Conservation (phyloP, 2,329 filamentous ascomycete genomes). For the Nigrospora sphaerica region DNA sequence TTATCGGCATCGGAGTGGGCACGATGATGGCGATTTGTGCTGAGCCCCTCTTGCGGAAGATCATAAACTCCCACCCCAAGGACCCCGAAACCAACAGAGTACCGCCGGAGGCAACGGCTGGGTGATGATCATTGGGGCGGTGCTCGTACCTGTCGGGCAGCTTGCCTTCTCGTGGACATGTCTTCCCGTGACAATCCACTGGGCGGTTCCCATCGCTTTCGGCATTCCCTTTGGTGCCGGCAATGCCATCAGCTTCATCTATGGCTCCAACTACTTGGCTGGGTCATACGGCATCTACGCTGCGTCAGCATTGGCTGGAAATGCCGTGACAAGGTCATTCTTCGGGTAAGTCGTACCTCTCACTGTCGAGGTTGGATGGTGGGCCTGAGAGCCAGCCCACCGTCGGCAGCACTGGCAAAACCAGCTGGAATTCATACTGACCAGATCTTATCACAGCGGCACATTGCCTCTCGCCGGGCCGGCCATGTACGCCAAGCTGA, state of each 20-base stretch:
- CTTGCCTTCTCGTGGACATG: conserved; percentile 87
- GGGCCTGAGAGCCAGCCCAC: no score
- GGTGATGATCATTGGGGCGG: conserved; percentile 69
- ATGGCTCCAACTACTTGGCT: conserved; percentile 73
- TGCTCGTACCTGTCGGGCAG: conserved; percentile 71
- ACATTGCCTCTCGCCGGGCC: conserved; percentile 69
- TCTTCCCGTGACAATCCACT: conserved; percentile 68
- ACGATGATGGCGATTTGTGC: conserved; percentile 52
- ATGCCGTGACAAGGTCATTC: conserved; percentile 64
- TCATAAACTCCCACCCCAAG: conserved; percentile 70
- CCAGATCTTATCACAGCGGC: conserved; percentile 36
- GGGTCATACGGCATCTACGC: conserved; percentile 76
- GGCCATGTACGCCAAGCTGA: conserved; percentile 61
- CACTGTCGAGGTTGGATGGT: no score
- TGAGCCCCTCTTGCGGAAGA: conserved; percentile 65
- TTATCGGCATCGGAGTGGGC: conserved; percentile 63
- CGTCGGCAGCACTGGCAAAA: no score
- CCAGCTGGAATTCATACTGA: no score
- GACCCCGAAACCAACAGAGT: conserved; percentile 70
- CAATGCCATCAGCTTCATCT: conserved; percentile 75
- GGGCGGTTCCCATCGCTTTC: conserved; percentile 71
- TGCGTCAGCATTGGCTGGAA: conserved; percentile 73
- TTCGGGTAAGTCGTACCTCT: conserved; percentile 32
- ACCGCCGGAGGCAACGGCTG: conserved; percentile 75
- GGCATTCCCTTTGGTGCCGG: conserved; percentile 74